Evolutionary conservation across 768 basidiomycete species (phyloP).

Genomic region (Pisolithus marmoratus): DNA sequence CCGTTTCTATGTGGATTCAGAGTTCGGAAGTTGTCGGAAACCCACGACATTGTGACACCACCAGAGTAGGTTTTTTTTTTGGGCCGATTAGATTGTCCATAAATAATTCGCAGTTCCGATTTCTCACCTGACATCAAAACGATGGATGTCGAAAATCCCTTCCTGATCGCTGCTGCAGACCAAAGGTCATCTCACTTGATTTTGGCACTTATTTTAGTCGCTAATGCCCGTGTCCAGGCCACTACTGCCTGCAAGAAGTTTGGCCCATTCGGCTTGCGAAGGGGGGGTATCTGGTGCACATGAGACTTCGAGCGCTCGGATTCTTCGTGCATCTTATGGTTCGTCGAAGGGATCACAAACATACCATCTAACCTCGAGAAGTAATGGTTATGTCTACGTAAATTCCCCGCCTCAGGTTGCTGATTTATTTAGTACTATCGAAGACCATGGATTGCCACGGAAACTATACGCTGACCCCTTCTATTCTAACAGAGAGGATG

Average conservation of each 20-base stretch:
- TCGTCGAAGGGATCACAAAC: slow-evolving; percentile 6
- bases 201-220: background rate
- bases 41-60: background rate
- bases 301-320: background rate
- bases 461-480: slow-evolving; percentile 73
- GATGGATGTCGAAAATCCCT: background rate
- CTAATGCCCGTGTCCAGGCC: slow-evolving; percentile 3
- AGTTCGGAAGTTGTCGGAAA: background rate
- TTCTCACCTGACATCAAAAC: slow-evolving; percentile 1
- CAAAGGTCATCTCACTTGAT: slow-evolving; percentile 8
- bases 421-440: slow-evolving; percentile 41
- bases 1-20: background rate
- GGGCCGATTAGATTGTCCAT: background rate
- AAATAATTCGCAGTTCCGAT: background rate
- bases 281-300: background rate
- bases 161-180: slow-evolving; percentile 3
- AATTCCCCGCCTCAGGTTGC: slow-evolving; percentile 45
- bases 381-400: slow-evolving; percentile 38
- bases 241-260: background rate
- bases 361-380: background rate
- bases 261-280: background rate
- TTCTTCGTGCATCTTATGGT: slow-evolving; percentile 16
- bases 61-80: slow-evolving; percentile 1
- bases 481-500: slow-evolving; percentile 70
- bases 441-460: slow-evolving; percentile 42